A percentile compares a stretch with the other conserved stretches of the same genome.
Conservation (phyloP, 345 rosid species). For the Raphanus raphanistrum region DNA sequence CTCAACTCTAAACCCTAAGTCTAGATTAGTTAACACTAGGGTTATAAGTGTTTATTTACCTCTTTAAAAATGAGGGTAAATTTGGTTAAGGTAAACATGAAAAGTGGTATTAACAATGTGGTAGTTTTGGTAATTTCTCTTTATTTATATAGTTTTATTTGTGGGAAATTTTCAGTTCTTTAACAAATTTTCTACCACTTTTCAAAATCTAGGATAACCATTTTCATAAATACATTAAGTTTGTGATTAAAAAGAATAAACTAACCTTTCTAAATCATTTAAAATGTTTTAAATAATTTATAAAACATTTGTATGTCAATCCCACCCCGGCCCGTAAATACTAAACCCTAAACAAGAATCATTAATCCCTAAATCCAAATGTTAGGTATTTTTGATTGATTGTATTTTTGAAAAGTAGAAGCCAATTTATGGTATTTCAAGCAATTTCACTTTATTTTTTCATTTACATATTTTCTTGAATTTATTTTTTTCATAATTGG, state of each 20-base stretch:
- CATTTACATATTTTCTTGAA: too few relatives aligned
- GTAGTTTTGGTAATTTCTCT: too few relatives aligned
- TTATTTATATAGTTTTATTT: neutral
- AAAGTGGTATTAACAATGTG: too few relatives aligned
- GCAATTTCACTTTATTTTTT: too few relatives aligned
- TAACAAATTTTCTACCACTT: neutral
- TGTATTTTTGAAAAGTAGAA: neutral
- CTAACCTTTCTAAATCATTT: neutral
- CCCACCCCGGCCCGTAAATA: neutral
- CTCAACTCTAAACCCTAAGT: too few relatives aligned
- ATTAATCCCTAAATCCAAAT: neutral
- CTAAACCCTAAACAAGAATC: neutral
- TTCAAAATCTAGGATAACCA: neutral
- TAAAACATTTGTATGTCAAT: neutral
- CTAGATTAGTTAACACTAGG: too few relatives aligned
- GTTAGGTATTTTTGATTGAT: neutral
- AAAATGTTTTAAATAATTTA: neutral
- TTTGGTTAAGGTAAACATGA: too few relatives aligned
- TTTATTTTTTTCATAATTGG: too few relatives aligned
- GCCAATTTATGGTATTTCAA: neutral
- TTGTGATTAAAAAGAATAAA: neutral
- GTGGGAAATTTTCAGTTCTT: neutral
- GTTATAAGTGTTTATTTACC: too few relatives aligned
- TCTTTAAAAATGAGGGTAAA: too few relatives aligned
- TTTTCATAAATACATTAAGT: neutral